Percentiles rank a stretch among this genome's conserved stretches.
These are phyloP conservation scores for Microbotryum scabiosae DNA, from an alignment of 1,284 basidiomycete species.

Conservation along the genomic window DNA sequence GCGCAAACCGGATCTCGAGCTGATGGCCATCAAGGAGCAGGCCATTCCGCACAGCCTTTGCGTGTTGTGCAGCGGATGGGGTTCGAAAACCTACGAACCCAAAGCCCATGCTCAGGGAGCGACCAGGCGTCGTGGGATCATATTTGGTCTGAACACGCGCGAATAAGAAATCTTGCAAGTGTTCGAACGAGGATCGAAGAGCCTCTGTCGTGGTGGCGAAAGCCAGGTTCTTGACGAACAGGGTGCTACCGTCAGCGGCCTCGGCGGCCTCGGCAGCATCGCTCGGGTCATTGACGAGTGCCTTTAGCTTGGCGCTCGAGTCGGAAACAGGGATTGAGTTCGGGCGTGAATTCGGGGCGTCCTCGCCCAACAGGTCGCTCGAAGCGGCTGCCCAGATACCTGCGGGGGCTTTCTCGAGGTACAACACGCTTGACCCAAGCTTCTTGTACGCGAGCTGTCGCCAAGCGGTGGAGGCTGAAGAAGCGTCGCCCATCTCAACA, in stretches of 20 bases:
- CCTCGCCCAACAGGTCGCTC: slow-evolving; percentile 10
- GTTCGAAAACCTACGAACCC: slow-evolving; percentile 90
- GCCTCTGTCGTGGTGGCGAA: slow-evolving; percentile 78
- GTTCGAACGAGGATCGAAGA: slow-evolving; percentile 62
- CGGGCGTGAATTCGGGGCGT: background rate
- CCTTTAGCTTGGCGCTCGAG: slow-evolving; percentile 39
- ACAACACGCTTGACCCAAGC: slow-evolving; percentile 79
- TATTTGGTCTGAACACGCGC: slow-evolving; percentile 86
- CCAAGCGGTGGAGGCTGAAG: slow-evolving; percentile 68
- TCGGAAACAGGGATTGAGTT: background rate
- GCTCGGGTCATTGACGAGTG: slow-evolving; percentile 41
- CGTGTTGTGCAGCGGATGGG: slow-evolving; percentile 61
- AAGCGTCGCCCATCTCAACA: slow-evolving; percentile 68
- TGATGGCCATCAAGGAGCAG: slow-evolving; percentile 81
- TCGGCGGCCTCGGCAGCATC: slow-evolving; percentile 43
- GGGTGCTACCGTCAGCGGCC: slow-evolving; percentile 63
- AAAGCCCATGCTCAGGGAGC: slow-evolving; percentile 81
- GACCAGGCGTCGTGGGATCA: slow-evolving; percentile 60
- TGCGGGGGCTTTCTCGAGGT: slow-evolving; percentile 83
- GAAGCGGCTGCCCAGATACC: slow-evolving; percentile 51
- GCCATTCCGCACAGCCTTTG: slow-evolving; percentile 51
- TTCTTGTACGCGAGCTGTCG: slow-evolving; percentile 76
- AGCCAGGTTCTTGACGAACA: slow-evolving; percentile 90
- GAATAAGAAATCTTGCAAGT: slow-evolving; percentile 73
- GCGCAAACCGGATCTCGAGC: slow-evolving; percentile 76